Evolutionary conservation across 2,329 filamentous ascomycete species (phyloP), one percentile per base, ranked within the genome.

Genomic region (Ophiostoma sp.): DNA sequence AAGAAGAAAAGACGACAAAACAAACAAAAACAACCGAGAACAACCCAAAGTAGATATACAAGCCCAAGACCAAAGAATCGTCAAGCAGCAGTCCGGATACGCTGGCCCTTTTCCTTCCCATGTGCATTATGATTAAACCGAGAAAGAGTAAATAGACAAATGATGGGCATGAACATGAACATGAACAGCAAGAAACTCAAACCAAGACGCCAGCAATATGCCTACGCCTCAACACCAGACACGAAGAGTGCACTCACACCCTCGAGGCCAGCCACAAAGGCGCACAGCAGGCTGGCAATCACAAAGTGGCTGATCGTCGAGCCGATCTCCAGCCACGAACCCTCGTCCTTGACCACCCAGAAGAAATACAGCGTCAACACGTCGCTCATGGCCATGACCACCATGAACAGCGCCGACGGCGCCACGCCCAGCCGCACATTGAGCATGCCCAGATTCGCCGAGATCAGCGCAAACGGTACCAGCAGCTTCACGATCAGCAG

Each of bases 321-420:
- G 44, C 95, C 95, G 76, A 99, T 99, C 76, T 99, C 95, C 70
- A 99, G 80, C 95, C 95, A 99, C 36, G 90, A 95, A 0, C 95
- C 95, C 76, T 99, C 95, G 74, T 99, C 95, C 75, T 90, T 91
- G 63, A 99, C 95, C 74, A 97, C 92, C 87, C 92, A 99, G 80
- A 99, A 99, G 81, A 99, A 99, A 74, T 95, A 92, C 66, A 99
- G 83, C 3, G 95, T 98, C 76, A 98, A 83, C 65, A 97, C 87
- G 76, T 99, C 95, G 70, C 90, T 93, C 66, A 96, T 86, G 0
- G 90, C 91, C 87, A 97, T 96, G 66, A 96, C 93, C 2, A 94
- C 81, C 89, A 97, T 97, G 79, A 98, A 97, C 4, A 99, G 81
- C 5, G 93, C 92, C 52, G 90, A 93, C 0, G 93, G 93, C 8